These are phyloP conservation scores for Avicennia marina DNA, from an alignment of 257 asterid genomes.

Conservation along the genomic window DNA sequence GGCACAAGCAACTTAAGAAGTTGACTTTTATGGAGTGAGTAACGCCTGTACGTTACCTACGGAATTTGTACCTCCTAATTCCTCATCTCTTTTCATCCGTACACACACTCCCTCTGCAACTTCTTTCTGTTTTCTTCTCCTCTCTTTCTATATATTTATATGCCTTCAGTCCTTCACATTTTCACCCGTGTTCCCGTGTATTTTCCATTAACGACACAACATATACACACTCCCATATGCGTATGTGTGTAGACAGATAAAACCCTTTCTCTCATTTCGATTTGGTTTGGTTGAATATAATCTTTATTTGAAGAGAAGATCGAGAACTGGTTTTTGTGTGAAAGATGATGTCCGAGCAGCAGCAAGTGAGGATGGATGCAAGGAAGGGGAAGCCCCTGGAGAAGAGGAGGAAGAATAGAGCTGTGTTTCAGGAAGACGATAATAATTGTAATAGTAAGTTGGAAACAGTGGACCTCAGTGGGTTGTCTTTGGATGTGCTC, in stretches of 20 bases:
- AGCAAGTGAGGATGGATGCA: conserved; percentile 16
- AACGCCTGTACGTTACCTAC: conserved; percentile 28
- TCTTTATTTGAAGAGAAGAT: too few species aligned
- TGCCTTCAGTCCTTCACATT: too few species aligned
- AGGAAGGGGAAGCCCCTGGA: neutral
- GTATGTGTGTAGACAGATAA: too few species aligned
- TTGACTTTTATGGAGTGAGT: conserved; percentile 23
- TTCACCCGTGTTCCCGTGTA: too few species aligned
- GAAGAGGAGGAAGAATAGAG: neutral
- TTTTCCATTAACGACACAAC: too few species aligned
- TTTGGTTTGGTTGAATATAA: too few species aligned
- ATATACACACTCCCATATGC: too few species aligned
- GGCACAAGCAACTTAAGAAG: conserved; percentile 6
- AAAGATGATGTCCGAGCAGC: conserved; percentile 34
- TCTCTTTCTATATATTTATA: neutral
- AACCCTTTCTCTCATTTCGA: too few species aligned
- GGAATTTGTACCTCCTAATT: conserved; percentile 25
- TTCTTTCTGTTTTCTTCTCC: neutral
- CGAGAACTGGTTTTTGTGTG: neutral
- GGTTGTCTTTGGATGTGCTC: conserved; percentile 52
- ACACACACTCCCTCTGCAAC: conserved; percentile 3
- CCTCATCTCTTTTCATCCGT: conserved; percentile 22
- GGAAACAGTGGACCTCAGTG: conserved; percentile 74
- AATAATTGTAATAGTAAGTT: conserved; percentile 21
- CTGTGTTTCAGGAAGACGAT: neutral